These are phyloP conservation scores for Colletotrichum kahawae DNA, from an alignment of 2,329 filamentous ascomycete species.

Conservation along the genomic window DNA sequence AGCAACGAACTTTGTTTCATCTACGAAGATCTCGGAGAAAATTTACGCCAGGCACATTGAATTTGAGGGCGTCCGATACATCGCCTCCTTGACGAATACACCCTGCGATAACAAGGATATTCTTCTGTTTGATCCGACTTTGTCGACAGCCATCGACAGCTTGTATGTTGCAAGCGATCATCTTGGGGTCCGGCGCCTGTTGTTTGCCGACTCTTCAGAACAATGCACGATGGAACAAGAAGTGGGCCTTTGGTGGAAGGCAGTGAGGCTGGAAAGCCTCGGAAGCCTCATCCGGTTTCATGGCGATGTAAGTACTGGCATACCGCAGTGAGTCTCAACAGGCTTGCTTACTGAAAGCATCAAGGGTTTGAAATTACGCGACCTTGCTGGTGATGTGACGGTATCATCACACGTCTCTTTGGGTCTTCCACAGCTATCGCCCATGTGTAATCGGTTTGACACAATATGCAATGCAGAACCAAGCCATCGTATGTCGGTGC, in stretches of 20 bases:
- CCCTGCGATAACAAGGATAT: not conserved
- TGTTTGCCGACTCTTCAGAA: not conserved
- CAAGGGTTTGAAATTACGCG: not conserved
- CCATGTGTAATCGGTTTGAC: not conserved
- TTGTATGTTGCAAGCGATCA: not conserved
- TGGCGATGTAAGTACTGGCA: not conserved
- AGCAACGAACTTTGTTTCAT: not conserved
- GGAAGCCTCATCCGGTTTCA: not conserved
- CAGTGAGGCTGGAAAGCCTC: not conserved
- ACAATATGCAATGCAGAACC: not conserved
- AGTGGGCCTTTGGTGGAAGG: not conserved
- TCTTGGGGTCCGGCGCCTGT: not conserved
- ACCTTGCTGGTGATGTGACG: not conserved
- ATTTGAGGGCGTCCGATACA: conserved; percentile 4
- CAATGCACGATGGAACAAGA: not conserved
- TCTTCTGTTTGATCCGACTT: not conserved
- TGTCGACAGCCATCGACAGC: not conserved
- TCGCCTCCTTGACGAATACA: not conserved
- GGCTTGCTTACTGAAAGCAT: not conserved
- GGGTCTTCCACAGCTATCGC: not conserved
- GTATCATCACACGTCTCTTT: not conserved
- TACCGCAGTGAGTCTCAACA: not conserved
- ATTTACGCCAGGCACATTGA: not conserved
- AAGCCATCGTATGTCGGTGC: not conserved
- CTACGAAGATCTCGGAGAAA: not conserved